A percentile compares a stretch with the other conserved stretches of the same genome.
phyloP scores from a whole-genome alignment of 371 early-diverging fungal species.

The Saksenaea oblongispora region DNA sequence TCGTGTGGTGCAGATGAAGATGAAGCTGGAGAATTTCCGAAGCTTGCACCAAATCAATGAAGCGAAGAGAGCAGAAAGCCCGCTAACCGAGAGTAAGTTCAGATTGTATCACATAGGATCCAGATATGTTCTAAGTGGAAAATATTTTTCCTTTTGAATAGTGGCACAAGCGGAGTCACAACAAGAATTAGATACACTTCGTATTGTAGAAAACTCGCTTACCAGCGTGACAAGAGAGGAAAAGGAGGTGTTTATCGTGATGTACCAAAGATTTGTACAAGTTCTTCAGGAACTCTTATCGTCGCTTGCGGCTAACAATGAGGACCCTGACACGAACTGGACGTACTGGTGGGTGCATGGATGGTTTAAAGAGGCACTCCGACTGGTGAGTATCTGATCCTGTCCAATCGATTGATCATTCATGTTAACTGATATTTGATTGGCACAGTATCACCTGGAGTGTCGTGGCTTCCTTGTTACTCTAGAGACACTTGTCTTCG shows the following conservation, averaged over 20 bases:
- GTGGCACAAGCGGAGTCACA: conserved; percentile 49
- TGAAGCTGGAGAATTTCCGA: conserved; percentile 47
- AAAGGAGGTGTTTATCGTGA: conserved; percentile 75
- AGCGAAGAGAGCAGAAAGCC: conserved; percentile 24
- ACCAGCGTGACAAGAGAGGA: conserved; percentile 76
- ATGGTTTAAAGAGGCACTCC: conserved; percentile 80
- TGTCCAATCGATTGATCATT: conserved; percentile 4
- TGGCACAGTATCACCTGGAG: conserved; percentile 62
- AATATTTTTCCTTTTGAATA: conserved; percentile 3
- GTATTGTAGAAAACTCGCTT: conserved; percentile 64
- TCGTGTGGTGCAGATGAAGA: conserved; percentile 76
- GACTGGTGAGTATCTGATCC: conserved; percentile 42
- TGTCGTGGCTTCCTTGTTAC: conserved; percentile 62
- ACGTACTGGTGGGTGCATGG: conserved; percentile 79
- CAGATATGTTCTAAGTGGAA: background rate
- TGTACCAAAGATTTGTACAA: conserved; percentile 74
- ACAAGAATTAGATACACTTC: conserved; percentile 55
- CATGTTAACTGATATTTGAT: background rate
- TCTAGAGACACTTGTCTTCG: conserved; percentile 73
- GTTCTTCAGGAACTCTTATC: conserved; percentile 50
- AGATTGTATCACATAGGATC: background rate
- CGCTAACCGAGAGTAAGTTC: conserved; percentile 35
- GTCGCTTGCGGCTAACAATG: conserved; percentile 38
- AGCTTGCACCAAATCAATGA: conserved; percentile 40
- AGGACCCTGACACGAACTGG: conserved; percentile 49